Conservation (phyloP, 106 monocot genomes). For the Posidonia australis region DNA sequence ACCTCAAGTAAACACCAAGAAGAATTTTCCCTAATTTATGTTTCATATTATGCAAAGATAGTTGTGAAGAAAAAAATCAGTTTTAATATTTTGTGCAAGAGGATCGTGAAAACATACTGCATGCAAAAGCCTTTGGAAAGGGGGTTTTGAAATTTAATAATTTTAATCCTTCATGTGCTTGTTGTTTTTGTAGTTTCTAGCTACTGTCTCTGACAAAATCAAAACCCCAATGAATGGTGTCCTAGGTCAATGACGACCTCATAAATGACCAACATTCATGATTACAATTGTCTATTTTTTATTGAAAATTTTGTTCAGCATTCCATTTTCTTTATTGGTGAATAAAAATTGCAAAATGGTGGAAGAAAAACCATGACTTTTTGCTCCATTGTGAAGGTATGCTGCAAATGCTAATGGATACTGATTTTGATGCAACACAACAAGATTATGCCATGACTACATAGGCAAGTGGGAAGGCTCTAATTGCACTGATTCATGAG, state of each 20-base stretch:
- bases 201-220: constrained; percentile 88
- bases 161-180: neutral
- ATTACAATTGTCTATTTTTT: neutral
- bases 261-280: neutral
- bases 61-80: no score
- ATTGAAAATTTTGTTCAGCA: neutral
- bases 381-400: no score
- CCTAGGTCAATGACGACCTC: constrained; percentile 41
- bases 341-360: neutral
- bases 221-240: constrained; percentile 96
- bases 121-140: constrained; percentile 67
- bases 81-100: no score
- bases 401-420: no score
- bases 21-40: no score
- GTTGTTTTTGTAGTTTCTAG: constrained; percentile 70
- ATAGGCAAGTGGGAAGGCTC: no score
- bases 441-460: no score
- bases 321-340: neutral
- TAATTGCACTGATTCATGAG: constrained; percentile 66
- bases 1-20: no score
- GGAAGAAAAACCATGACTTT: neutral
- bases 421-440: no score
- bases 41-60: no score
- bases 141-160: constrained; percentile 74
- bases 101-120: constrained; percentile 69